Evolutionary conservation across 192 early-diverging fungal species (phyloP).

Genomic region (Mortierella alpina): DNA sequence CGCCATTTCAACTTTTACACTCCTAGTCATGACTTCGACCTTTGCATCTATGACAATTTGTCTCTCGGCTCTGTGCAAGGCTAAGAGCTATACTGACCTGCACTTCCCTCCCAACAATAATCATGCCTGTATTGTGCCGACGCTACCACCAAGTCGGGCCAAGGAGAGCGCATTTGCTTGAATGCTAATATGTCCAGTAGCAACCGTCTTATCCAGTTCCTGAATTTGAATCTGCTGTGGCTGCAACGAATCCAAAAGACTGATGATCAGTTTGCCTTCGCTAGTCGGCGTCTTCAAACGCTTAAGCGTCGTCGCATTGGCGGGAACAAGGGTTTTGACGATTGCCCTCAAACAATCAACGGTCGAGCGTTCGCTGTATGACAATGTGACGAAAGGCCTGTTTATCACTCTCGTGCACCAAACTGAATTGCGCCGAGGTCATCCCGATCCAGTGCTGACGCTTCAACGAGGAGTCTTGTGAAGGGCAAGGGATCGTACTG

Average conservation of each 20-base stretch:
- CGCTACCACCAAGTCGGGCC: neutral
- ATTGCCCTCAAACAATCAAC: neutral
- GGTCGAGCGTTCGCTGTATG: too few species aligned
- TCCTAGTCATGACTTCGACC: neutral
- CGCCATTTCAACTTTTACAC: slow-evolving; percentile 17
- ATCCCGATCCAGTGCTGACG: slow-evolving; percentile 1
- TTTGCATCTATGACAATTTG: slow-evolving; percentile 1
- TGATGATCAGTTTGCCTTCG: slow-evolving; percentile 12
- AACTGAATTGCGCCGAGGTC: neutral
- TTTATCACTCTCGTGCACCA: too few species aligned
- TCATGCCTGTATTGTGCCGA: slow-evolving; percentile 5
- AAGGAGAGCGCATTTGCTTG: neutral
- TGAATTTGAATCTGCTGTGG: neutral
- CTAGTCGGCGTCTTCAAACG: neutral
- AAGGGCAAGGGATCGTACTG: neutral
- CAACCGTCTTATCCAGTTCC: slow-evolving; percentile 1
- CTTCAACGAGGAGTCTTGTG: neutral
- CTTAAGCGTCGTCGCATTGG: neutral
- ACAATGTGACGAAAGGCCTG: too few species aligned
- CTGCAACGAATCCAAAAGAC: neutral
- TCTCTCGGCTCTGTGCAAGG: neutral
- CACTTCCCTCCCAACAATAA: slow-evolving; percentile 11
- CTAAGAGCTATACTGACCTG: slow-evolving; percentile 3
- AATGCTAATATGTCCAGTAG: slow-evolving; percentile 16
- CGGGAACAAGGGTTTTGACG: slow-evolving; percentile 5